Base-by-base conservation (phyloP, 2,329 filamentous ascomycete species). In the Catunica adiposa region DNA sequence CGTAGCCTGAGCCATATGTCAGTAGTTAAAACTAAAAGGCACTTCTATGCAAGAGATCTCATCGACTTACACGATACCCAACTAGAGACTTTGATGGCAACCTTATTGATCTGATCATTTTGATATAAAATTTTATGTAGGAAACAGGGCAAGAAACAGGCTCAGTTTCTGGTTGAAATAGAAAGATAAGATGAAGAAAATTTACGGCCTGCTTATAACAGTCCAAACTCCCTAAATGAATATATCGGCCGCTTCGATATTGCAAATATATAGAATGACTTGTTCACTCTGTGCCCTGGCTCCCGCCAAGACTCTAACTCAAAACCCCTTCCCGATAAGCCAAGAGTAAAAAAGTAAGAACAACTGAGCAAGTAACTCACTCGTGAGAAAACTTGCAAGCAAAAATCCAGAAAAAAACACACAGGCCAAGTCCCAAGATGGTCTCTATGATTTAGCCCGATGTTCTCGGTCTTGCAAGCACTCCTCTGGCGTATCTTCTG, bases 381-480 rank as follows among this genome's bases (percentile, higher is more conserved):
- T 34, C 11, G 38, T 42, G 6, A 42, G 15, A 42, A 42, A 42
- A 6, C 4, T 42, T 20, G 17, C 38, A 42, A 42, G 38, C 40
- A n/a, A n/a, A 17, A n/a, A n/a, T 17, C 20, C 40, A 11, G 8
- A 8, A 17, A 7, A 44, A 44, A 26, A 48, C 22, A 23, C 20
- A 48, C 44, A 48, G 44, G 44, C 44, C 44, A 48, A 48, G 44
- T 48, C 8, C 44, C 44, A 48, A 44, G 8, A 25, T 48, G 44
- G 44, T 22, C 3, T 46, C 15, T 23, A 11, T n/a, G 44, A n/a
- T 7, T 25, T 23, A 23, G 2, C 23, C 11, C 23, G 22, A 22
- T 48, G 44, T 48, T 25, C 40, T 22, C 20, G 20, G 3, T 38
- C 11, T 44, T n/a, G 8, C 40, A n/a, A n/a, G 40, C 8, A n/a